phyloP scores from a whole-genome alignment of 176 grass and related monocot species.

The Saccharum officinarum region DNA sequence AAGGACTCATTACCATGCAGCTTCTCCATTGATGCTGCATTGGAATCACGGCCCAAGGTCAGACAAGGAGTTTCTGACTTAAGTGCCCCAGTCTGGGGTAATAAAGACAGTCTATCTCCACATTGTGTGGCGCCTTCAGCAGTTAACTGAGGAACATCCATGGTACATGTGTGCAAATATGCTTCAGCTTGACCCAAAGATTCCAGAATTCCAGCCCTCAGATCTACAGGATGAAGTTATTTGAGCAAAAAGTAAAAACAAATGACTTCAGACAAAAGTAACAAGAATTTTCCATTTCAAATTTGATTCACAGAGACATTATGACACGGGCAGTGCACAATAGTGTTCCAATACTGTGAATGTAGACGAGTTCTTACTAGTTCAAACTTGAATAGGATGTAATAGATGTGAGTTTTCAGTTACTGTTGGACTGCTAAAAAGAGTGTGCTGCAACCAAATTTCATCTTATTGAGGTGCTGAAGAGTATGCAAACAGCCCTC shows the following conservation, averaged over 20 bases:
- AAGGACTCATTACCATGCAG: slow-evolving; percentile 7
- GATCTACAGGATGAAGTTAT: slow-evolving; percentile 31
- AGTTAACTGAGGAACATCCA: slow-evolving; percentile 26
- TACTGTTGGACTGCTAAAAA: not conserved
- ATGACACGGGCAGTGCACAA: not conserved
- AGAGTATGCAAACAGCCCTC: not conserved
- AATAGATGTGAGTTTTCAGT: not conserved
- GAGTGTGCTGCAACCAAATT: not conserved
- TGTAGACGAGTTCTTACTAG: not conserved
- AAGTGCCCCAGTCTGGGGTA: slow-evolving; percentile 22
- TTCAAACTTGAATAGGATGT: not conserved
- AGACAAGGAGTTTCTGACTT: slow-evolving; percentile 43
- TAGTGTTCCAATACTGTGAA: not conserved
- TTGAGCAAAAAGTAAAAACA: not conserved
- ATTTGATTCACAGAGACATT: not conserved
- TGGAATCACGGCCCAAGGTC: slow-evolving; percentile 47
- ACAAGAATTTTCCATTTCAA: not conserved
- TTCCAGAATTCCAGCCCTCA: slow-evolving; percentile 12
- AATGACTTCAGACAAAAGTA: not conserved
- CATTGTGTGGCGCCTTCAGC: slow-evolving; percentile 11
- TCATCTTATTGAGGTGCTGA: not conserved
- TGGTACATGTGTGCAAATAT: slow-evolving; percentile 24
- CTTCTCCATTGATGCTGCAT: slow-evolving; percentile 23
- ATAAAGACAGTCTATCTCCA: slow-evolving; percentile 28
- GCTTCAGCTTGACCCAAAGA: slow-evolving; percentile 7